Evolutionary conservation across 805 yeast species (phyloP).

Genomic region (Ogataea paradorogensis): DNA sequence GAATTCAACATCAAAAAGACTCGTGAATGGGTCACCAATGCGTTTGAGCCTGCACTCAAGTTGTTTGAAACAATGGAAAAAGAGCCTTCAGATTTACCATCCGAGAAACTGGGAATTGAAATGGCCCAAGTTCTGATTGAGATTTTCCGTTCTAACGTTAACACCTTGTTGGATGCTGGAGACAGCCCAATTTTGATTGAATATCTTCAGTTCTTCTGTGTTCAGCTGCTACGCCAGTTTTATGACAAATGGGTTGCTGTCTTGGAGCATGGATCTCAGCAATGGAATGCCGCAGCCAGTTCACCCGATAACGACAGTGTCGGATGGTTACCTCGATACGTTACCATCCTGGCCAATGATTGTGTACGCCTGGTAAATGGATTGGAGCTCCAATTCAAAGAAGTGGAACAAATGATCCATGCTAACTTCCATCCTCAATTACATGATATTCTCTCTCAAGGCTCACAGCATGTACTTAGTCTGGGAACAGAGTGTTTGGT

Average conservation of each 20-base stretch:
- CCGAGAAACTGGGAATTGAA: constrained; percentile 29
- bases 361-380: constrained; percentile 32
- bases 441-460: constrained; percentile 14
- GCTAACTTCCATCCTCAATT: constrained; percentile 24
- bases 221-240: constrained; percentile 21
- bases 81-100: constrained; percentile 54
- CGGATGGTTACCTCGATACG: constrained; percentile 32
- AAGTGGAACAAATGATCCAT: constrained; percentile 21
- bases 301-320: constrained; percentile 18
- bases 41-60: constrained; percentile 31
- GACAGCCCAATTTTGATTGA: constrained; percentile 29
- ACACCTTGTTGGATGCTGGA: constrained; percentile 39
- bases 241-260: constrained; percentile 22
- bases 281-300: constrained; percentile 17
- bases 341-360: constrained; percentile 31
- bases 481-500: constrained; percentile 29
- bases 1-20: constrained; percentile 68
- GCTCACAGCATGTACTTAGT: constrained; percentile 23
- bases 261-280: constrained; percentile 18
- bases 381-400: constrained; percentile 23
- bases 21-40: constrained; percentile 78
- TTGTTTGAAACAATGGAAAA: constrained; percentile 61
- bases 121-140: constrained; percentile 27
- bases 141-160: constrained; percentile 27
- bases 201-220: constrained; percentile 24